Evolutionary conservation across 2,329 filamentous ascomycete species (phyloP), one percentile per base, ranked within the genome.

Genomic region (Arthrobotrys conoides): DNA sequence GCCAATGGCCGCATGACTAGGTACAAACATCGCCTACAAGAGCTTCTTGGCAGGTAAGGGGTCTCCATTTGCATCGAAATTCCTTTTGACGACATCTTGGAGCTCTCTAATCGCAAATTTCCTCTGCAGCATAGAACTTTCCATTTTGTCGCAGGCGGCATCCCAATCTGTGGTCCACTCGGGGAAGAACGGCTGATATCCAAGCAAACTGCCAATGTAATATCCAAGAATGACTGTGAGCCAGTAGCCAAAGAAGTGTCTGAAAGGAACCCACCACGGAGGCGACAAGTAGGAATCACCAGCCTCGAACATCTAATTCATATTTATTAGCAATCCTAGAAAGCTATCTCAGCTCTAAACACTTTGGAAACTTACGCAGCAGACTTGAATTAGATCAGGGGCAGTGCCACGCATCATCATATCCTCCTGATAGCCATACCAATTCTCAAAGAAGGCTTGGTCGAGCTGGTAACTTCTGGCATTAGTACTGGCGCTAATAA

Each of bases 101-200:
- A 55, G 49, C 22, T 27, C 65, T 24, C 65, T 69, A n/a, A 57
- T 33, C n/a, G 65, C 65, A 69, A 69, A 69, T 48, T 57, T 69
- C 38, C 10, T 69, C 38, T 69, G 65, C 22, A 69, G 14, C 36
- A 51, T 20, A 18, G 65, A 57, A n/a, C 51, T 46, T 22, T 80
- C 70, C 84, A 85, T 84, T 75, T 83, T 83, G n/a, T 79, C 63
- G 36, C 81, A 81, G 0, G 84, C 83, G n/a, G 67, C 71, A 27
- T 83, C 83, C 84, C 84, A 85, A 48, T 85, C 84, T 4, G 82
- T 83, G 0, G 83, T 85, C 78, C 83, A 85, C 75, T 85, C 82
- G 16, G 69, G 80, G 79, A 82, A 83, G 70, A 82, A 85, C 0
- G 84, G 84, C 80, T 84, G 82, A 76, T 85, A 85, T 3, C 84